These are phyloP conservation scores for Plantago elongata DNA, from an alignment of 257 asterid species.

Conservation along the genomic window DNA sequence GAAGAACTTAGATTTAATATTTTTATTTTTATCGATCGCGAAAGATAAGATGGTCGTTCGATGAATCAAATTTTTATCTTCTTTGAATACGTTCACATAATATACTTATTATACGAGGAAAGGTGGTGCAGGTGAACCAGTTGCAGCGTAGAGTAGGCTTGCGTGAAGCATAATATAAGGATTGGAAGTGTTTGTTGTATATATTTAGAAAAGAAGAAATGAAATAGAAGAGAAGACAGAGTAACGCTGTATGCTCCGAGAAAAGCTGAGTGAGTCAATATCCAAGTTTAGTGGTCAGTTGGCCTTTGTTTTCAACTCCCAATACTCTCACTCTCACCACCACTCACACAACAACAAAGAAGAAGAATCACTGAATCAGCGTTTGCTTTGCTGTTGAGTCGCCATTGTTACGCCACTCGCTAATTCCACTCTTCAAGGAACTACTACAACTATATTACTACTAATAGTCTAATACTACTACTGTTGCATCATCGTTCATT, in stretches of 20 bases:
- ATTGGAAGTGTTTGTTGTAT: too few relatives aligned
- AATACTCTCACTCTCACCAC: constrained; percentile 17
- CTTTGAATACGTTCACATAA: too few relatives aligned
- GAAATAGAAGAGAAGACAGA: not conserved
- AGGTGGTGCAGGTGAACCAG: constrained; percentile 35
- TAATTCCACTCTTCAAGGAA: constrained; percentile 23
- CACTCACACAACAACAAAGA: constrained; percentile 16
- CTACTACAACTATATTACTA: constrained; percentile 16
- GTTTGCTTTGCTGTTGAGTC: constrained; percentile 10
- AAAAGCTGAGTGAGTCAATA: constrained; percentile 26
- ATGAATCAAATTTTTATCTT: too few relatives aligned
- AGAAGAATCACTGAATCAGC: constrained; percentile 24
- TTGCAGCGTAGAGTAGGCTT: constrained; percentile 13
- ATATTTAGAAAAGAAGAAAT: too few relatives aligned
- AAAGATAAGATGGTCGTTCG: too few relatives aligned
- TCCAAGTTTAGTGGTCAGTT: too few relatives aligned
- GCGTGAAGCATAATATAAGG: not conserved
- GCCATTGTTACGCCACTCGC: constrained; percentile 5
- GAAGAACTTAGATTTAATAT: too few relatives aligned
- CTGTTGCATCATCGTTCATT: not conserved
- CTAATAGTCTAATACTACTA: constrained; percentile 25
- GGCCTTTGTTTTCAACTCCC: constrained; percentile 8
- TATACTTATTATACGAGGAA: too few relatives aligned
- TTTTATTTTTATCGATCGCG: too few relatives aligned
- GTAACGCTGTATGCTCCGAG: constrained; percentile 31